Evolutionary conservation across 2,329 filamentous ascomycete genomes (phyloP), one percentile per base, ranked within the genome.

Genomic region (Geoglossum cookeanum): DNA sequence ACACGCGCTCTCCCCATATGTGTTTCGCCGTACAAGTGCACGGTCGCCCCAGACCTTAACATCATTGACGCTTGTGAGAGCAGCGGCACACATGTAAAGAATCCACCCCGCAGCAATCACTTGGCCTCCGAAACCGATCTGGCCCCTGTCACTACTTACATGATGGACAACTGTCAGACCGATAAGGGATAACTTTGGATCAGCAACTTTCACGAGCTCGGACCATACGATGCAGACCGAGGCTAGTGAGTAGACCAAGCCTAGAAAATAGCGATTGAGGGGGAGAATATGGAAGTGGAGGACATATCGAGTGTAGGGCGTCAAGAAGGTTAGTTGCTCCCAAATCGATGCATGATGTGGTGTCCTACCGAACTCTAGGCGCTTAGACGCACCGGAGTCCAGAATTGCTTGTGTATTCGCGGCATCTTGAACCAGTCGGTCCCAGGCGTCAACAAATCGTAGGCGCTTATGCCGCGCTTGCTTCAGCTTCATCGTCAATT

Each of bases 31-130:
- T 52, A 97, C 91, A 4, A 98, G 75, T 0, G 92, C 91, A 37
- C 92, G 82, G 54, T 94, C 92, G 58, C 92, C 86, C 92, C 92
- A 98, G n/a, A 96, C 89, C 65, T 92, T 94, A 64, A 95, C 87
- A 66, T 95, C 88, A 13, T 84, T 88, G 65, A 98, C 83, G 6
- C 89, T 90, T 58, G 81, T 85, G 55, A 97, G 78, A 4, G 92
- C 88, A 52, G 89, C 89, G 13, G 85, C 77, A 68, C 87, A 94
- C 92, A 98, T 98, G 74, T 98, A 98, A 58, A 90, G 76, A 60
- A 98, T 83, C 92, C 92, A 98, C 13, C 81, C 73, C 1, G 88
- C 83, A 0, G 91, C 86, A 54, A 91, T 84, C 49, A 89, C 68
- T 68, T 98, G 92, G 3, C 89, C 88, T 1, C 83, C 84, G 63